phyloP scores from a whole-genome alignment of 345 rosid genomes.

The Citrus mangshanensis region DNA sequence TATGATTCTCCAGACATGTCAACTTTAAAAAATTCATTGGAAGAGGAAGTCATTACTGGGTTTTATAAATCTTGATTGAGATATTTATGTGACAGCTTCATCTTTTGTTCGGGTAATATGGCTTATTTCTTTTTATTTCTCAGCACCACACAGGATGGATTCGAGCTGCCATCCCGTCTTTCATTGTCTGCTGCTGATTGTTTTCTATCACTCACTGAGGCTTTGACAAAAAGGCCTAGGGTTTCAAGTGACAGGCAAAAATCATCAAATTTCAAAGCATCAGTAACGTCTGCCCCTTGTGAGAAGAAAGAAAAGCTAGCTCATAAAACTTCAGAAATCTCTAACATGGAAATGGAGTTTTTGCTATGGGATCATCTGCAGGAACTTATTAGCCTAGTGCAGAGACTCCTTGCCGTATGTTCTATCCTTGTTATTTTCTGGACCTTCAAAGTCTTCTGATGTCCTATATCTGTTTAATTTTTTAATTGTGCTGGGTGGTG shows the following conservation, averaged over 20 bases:
- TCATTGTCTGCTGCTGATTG: slow-evolving; percentile 91
- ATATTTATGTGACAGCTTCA: slow-evolving; percentile 1
- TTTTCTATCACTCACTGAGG: slow-evolving; percentile 61
- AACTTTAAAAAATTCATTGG: neutral
- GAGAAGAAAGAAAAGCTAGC: slow-evolving; percentile 34
- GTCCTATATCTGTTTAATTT: neutral
- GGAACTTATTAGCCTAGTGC: slow-evolving; percentile 49
- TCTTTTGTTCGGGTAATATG: neutral
- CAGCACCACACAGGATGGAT: slow-evolving; percentile 70
- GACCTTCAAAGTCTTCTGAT: neutral
- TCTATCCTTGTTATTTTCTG: slow-evolving; percentile 17
- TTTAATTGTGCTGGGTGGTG: neutral
- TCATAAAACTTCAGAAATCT: slow-evolving; percentile 25
- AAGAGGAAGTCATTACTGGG: neutral
- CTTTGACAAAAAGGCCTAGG: slow-evolving; percentile 57
- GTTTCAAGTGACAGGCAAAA: slow-evolving; percentile 32
- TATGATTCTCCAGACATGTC: neutral
- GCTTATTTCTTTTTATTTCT: slow-evolving; percentile 19
- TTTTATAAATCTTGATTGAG: neutral
- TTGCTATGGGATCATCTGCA: slow-evolving; percentile 64
- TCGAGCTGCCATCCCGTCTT: slow-evolving; percentile 86
- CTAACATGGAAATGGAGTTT: slow-evolving; percentile 29
- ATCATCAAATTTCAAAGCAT: slow-evolving; percentile 27
- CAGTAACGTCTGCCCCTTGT: slow-evolving; percentile 25
- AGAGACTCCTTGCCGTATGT: slow-evolving; percentile 68